phyloP scores from a whole-genome alignment of 305 asterid species.

The Rubia peregrina region DNA sequence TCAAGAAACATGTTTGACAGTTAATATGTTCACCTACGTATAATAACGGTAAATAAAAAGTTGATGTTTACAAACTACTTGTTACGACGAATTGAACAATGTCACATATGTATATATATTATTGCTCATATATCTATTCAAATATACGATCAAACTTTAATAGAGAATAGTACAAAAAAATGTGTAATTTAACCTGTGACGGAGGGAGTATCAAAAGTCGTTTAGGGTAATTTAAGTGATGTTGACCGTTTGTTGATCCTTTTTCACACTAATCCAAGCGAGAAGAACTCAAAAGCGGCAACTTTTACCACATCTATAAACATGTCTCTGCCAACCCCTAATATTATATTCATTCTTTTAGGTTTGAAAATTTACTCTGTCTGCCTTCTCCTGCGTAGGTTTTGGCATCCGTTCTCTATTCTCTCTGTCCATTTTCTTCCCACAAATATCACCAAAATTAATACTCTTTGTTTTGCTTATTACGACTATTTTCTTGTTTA shows the following conservation, averaged over 20 bases:
- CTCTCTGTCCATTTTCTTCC: neutral
- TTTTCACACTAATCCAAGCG: neutral
- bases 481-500: neutral
- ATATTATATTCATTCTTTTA: neutral
- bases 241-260: neutral
- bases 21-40: too few species aligned
- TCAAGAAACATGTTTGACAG: too few species aligned
- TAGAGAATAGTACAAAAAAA: too few species aligned
- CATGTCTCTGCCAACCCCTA: conserved; percentile 1
- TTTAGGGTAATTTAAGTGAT: neutral
- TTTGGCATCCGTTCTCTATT: neutral
- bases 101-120: too few species aligned
- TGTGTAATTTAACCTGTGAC: too few species aligned
- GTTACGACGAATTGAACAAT: too few species aligned
- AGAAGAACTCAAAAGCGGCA: neutral
- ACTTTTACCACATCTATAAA: neutral
- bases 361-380: neutral
- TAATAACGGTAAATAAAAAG: too few species aligned
- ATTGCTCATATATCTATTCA: too few species aligned
- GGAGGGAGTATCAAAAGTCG: too few species aligned
- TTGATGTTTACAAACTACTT: too few species aligned
- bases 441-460: neutral
- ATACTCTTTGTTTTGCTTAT: neutral
- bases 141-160: too few species aligned
- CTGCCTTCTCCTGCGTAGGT: neutral